These are phyloP conservation scores for Anthostomella pinea DNA, from an alignment of 2,329 filamentous ascomycete genomes.

Conservation along the genomic window DNA sequence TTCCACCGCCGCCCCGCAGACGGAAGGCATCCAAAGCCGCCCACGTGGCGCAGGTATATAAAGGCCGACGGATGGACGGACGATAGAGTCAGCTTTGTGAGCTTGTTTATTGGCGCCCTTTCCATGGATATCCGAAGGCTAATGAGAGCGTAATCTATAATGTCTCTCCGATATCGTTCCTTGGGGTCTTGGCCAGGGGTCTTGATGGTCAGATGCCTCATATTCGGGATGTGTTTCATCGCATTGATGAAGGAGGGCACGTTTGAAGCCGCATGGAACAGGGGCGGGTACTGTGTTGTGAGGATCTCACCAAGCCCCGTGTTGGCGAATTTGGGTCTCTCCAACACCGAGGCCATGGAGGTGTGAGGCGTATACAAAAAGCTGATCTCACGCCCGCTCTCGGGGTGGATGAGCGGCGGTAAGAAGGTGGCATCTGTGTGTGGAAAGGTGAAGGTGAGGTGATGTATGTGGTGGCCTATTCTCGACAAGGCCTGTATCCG, in stretches of 20 bases:
- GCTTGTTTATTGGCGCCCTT: slow-evolving; percentile 61
- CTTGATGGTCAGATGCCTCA: slow-evolving; percentile 72
- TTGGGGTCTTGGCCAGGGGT: slow-evolving; percentile 69
- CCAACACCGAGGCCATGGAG: slow-evolving; percentile 58
- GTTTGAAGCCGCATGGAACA: slow-evolving; percentile 88
- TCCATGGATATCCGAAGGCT: slow-evolving; percentile 82
- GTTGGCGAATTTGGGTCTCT: slow-evolving; percentile 75
- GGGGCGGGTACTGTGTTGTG: slow-evolving; percentile 80
- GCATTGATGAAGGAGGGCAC: slow-evolving; percentile 79
- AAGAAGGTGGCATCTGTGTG: slow-evolving; percentile 78
- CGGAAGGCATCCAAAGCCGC: slow-evolving; percentile 72
- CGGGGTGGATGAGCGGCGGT: slow-evolving; percentile 77
- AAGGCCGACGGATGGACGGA: slow-evolving; percentile 74
- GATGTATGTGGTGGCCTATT: slow-evolving; percentile 76
- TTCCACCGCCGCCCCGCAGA: slow-evolving; percentile 70
- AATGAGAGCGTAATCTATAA: slow-evolving; percentile 86
- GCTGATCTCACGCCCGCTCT: slow-evolving; percentile 71
- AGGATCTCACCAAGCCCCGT: slow-evolving; percentile 76
- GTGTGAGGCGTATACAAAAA: slow-evolving; percentile 81
- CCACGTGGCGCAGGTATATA: slow-evolving; percentile 71
- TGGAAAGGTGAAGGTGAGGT: slow-evolving; percentile 72
- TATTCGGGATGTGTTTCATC: slow-evolving; percentile 63
- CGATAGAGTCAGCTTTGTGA: slow-evolving; percentile 69
- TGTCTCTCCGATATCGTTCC: slow-evolving; percentile 70
- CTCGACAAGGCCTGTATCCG: slow-evolving; percentile 72